Evolutionary conservation across 371 early-diverging fungal genomes (phyloP), one percentile per base, ranked within the genome.

Genomic region (Blakeslea trispora): DNA sequence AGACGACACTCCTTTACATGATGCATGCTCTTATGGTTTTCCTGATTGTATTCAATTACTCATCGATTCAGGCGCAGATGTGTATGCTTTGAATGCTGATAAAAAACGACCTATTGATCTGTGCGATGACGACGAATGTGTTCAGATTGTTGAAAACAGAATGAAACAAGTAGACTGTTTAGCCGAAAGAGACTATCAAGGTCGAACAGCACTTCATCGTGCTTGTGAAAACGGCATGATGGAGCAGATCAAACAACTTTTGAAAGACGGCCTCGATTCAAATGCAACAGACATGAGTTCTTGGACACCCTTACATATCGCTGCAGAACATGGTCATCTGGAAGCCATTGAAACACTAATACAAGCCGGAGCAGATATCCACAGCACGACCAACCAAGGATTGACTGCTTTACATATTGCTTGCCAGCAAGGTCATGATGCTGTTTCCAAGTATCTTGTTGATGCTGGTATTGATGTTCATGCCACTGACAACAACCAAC

Each of bases 261-360:
- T 57, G 48, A 84, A 63, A 45, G 78, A 82, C 50, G 96, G 96
- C 19, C 89, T 91, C 0, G 85, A 91, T 48, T 81, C 92, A 18
- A 87, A 89, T 60, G 79, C 74, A 22, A 69, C 68, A 4, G 93
- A 93, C 62, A 67, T 84, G 61, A 77, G 77, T 5, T 31, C 45
- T 0, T 88, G 86, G 83, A 90, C 93, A 4, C 90, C 95, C 7
- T 58, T 94, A 21, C 96, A 95, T 40, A 91, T 88, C 57, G 94
- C 95, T 5, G 81, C 87, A 23, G 71, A 81, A 13, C 72, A 83
- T 35, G 92, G 92, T 0, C 83, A 86, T 55, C 63, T 75, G 8
- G 72, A 74, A 8, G 73, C 89, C 23, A 87, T 85, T 5, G 74
- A 81, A 28, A 64, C 80, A 18, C 55, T 96, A 54, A 72, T 94